These are phyloP conservation scores for Arthroderma sp. DNA, from an alignment of 2,329 filamentous ascomycete species.

Conservation along the genomic window DNA sequence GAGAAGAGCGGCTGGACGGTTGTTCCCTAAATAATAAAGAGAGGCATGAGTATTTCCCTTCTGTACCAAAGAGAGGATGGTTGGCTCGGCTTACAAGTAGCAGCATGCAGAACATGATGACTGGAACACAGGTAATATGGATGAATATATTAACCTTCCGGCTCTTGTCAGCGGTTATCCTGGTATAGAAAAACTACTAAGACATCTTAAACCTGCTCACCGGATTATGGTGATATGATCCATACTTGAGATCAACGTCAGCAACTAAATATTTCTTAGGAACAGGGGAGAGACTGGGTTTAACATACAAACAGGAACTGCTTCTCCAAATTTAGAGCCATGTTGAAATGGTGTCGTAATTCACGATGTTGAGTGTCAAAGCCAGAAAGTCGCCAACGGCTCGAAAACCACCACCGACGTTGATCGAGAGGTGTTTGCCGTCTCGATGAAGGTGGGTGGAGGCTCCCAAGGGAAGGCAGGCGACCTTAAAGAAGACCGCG, in stretches of 20 bases:
- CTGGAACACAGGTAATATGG: slow-evolving; percentile 51
- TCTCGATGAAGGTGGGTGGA: too few species aligned
- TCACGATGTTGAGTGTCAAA: too few species aligned
- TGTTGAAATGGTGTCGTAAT: neutral
- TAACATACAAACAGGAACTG: slow-evolving; percentile 51
- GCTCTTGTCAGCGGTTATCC: too few species aligned
- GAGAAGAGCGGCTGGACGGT: slow-evolving; percentile 42
- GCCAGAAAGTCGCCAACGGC: too few species aligned
- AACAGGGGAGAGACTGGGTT: slow-evolving; percentile 1
- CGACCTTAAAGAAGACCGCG: too few species aligned
- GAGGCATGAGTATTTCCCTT: neutral
- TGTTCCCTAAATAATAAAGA: slow-evolving; percentile 33
- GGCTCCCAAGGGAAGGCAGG: too few species aligned
- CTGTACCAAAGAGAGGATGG: neutral
- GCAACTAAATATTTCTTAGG: slow-evolving; percentile 11
- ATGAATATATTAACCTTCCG: slow-evolving; percentile 50
- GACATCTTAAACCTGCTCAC: slow-evolving; percentile 27
- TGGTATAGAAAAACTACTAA: too few species aligned
- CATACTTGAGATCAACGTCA: slow-evolving; percentile 39
- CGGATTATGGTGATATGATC: slow-evolving; percentile 51
- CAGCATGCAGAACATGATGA: slow-evolving; percentile 46
- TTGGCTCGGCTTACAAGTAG: slow-evolving; percentile 36
- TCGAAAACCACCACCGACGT: too few species aligned
- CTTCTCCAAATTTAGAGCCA: slow-evolving; percentile 47
- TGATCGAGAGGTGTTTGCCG: too few species aligned